These are phyloP conservation scores for Syzygium oleosum DNA, from an alignment of 345 rosid genomes.

Conservation along the genomic window DNA sequence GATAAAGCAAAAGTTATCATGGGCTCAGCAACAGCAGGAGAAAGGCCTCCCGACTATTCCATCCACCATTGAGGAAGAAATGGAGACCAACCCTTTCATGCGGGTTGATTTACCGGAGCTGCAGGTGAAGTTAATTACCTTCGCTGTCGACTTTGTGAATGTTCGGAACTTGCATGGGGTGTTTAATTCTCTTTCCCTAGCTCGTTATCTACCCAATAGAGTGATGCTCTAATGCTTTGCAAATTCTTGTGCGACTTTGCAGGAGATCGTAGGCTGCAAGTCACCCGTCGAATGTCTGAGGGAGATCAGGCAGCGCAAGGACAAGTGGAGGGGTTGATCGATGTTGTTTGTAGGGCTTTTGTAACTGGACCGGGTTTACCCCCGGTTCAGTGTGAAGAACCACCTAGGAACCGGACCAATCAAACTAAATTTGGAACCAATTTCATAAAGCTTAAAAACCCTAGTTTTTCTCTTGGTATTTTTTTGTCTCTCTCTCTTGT, in stretches of 20 bases:
- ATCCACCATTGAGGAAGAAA: conserved; percentile 79
- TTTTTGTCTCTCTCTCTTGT: too few species aligned
- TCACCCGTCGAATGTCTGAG: conserved; percentile 62
- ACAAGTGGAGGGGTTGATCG: conserved; percentile 64
- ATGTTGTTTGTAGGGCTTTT: background rate
- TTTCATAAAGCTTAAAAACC: too few species aligned
- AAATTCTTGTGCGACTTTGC: background rate
- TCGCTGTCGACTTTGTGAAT: background rate
- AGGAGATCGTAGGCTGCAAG: conserved; percentile 53
- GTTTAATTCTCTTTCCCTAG: background rate
- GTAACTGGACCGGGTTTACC: too few species aligned
- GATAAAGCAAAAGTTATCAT: conserved; percentile 57
- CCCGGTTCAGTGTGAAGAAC: too few species aligned
- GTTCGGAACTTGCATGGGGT: background rate
- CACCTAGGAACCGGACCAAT: too few species aligned
- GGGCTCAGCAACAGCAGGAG: conserved; percentile 73
- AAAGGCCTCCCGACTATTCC: conserved; percentile 78
- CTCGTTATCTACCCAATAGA: background rate
- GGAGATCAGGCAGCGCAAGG: conserved; percentile 55
- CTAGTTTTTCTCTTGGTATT: too few species aligned
- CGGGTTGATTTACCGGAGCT: conserved; percentile 59
- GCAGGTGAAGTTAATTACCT: conserved; percentile 23
- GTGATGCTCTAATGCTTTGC: background rate
- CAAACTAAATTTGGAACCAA: too few species aligned
- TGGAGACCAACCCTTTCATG: conserved; percentile 84